Base-by-base conservation (phyloP, 805 yeast species). In the Starmera pachycereana region DNA sequence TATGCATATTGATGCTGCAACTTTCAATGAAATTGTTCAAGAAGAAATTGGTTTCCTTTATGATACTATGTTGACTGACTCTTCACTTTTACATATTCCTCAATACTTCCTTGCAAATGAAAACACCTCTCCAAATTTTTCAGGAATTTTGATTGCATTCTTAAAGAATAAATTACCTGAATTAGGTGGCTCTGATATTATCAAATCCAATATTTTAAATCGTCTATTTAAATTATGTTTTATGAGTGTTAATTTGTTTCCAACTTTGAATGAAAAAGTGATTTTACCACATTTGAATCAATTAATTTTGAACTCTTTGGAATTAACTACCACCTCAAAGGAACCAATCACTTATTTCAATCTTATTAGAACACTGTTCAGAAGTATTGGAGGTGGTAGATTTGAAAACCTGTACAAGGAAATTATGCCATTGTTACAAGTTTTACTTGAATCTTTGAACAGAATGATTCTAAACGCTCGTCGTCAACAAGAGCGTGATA, bases 341-440 rank as follows among this genome's bases (percentile, higher is more conserved):
- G 96, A 90, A 54, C 97, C 98, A 6, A 69, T 86, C 19, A 86
- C 87, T 3, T 92, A 88, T 57, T 89, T 90, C 46, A 84, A 88
- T 51, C 67, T 92, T 50, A 81, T 92, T 18, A 69, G 97, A 51
- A 86, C 95, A 0, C 64, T 92, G 37, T 92, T 92, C 67, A 71
- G 97, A 59, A 84, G 95, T 52, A 89, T 92, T 36, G 96, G 97
- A 29, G 97, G 98, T 38, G 98, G 98, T 7, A 69, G 97, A 43
- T 90, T 92, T 57, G 99, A 92, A 58, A 78, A 81, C 40, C 66
- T 92, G 13, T 94, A 94, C 65, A 86, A 92, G 50, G 95, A 89
- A 45, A 90, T 94, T 14, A 73, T 88, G 66, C 98, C 98, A 0
- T 68, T 92, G 32, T 63, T 92, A 35, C 97, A 94, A 41, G 87